Evolutionary conservation across 257 asterid genomes (phyloP).

Genomic region (Pogostemon cablin): DNA sequence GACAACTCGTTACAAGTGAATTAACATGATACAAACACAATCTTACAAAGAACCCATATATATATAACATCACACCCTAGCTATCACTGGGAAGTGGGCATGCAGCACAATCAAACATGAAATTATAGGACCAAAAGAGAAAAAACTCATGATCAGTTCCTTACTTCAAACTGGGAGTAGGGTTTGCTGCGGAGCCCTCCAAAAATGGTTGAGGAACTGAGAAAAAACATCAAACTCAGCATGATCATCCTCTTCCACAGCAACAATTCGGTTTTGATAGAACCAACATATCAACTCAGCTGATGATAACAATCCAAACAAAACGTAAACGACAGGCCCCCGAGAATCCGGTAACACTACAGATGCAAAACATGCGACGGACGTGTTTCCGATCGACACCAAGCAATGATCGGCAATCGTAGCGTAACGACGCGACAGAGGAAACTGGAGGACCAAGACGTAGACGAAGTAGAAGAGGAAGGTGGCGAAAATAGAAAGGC

Average conservation of each 20-base stretch:
- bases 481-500: background rate
- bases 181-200: too few species aligned
- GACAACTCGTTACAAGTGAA: too few species aligned
- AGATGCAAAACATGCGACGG: background rate
- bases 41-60: too few species aligned
- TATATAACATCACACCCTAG: too few species aligned
- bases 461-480: constrained; percentile 2
- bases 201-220: background rate
- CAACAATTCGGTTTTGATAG: background rate
- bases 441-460: background rate
- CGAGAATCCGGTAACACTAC: background rate
- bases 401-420: background rate
- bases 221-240: background rate
- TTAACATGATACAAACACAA: too few species aligned
- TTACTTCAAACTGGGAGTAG: too few species aligned
- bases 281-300: background rate
- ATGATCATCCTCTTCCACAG: background rate
- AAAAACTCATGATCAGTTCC: too few species aligned
- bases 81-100: too few species aligned
- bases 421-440: background rate
- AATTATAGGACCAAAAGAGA: too few species aligned
- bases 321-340: constrained; percentile 1
- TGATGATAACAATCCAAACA: background rate
- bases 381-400: background rate
- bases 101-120: too few species aligned